Evolutionary conservation across 2,329 filamentous ascomycete genomes (phyloP).

Genomic region (Thielaviopsis ethacetica): DNA sequence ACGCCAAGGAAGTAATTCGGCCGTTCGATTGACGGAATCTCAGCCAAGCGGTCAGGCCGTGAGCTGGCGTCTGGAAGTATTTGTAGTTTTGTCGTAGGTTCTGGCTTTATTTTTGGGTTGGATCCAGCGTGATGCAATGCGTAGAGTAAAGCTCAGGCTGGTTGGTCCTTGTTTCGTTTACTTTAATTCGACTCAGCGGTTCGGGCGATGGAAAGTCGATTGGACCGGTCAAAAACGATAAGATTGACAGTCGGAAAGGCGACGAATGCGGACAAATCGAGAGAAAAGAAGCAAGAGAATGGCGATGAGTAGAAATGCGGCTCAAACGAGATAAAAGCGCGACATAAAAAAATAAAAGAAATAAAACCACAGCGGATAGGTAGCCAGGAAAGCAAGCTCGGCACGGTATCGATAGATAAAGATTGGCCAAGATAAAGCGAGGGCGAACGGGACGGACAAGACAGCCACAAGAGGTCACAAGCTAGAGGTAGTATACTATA

Average conservation of each 20-base stretch:
- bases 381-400: neutral
- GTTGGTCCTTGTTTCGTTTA: neutral
- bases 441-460: neutral
- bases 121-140: neutral
- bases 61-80: neutral
- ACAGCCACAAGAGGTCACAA: neutral
- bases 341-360: neutral
- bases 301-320: neutral
- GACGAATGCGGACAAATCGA: neutral
- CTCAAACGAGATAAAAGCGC: neutral
- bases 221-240: neutral
- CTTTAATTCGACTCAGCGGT: neutral
- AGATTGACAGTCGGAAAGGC: neutral
- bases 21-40: neutral
- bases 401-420: neutral
- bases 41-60: neutral
- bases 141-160: neutral
- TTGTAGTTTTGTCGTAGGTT: neutral
- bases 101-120: neutral
- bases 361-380: too few relatives aligned
- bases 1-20: neutral
- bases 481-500: neutral
- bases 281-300: neutral
- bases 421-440: neutral
- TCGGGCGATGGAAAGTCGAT: neutral